These are phyloP conservation scores for Aeschynomene evenia DNA, from an alignment of 306 rosid genomes.

Conservation along the genomic window DNA sequence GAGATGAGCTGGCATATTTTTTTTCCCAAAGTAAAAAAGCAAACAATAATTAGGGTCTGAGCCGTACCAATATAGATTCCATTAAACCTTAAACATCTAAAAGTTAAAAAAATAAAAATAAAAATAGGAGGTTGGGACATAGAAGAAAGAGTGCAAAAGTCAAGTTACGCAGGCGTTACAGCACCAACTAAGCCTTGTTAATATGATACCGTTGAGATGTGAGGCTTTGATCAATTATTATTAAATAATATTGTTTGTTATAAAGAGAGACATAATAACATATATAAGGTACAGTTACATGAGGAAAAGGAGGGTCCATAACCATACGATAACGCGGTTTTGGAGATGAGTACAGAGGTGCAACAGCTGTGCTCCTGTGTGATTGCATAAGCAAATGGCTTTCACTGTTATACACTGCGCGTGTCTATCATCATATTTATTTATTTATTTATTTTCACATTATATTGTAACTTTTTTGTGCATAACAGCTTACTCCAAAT, in stretches of 20 bases:
- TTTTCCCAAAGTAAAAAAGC: slow-evolving; percentile 23
- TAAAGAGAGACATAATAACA: neutral
- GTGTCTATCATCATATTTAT: slow-evolving; percentile 5
- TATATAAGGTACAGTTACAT: slow-evolving; percentile 37
- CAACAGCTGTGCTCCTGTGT: slow-evolving; percentile 78
- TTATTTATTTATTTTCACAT: slow-evolving; percentile 5
- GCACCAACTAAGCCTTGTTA: slow-evolving; percentile 33
- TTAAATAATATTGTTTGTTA: too few relatives aligned
- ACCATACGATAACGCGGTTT: slow-evolving; percentile 99
- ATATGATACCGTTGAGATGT: slow-evolving; percentile 37
- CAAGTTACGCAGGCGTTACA: slow-evolving; percentile 48
- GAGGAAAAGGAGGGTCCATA: slow-evolving; percentile 39
- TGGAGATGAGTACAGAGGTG: slow-evolving; percentile 61
- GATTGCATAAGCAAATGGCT: slow-evolving; percentile 28
- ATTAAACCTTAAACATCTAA: slow-evolving; percentile 26
- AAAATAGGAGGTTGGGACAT: slow-evolving; percentile 4
- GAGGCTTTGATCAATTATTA: neutral
- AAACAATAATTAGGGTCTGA: neutral
- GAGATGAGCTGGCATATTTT: slow-evolving; percentile 44
- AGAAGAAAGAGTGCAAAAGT: slow-evolving; percentile 41
- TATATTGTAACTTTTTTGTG: slow-evolving; percentile 21
- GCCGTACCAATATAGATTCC: slow-evolving; percentile 26
- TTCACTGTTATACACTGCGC: slow-evolving; percentile 36
- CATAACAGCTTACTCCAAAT: slow-evolving; percentile 33
- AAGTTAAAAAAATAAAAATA: neutral